phyloP scores from a whole-genome alignment of 345 rosid genomes.

The Melaleuca quinquenervia region DNA sequence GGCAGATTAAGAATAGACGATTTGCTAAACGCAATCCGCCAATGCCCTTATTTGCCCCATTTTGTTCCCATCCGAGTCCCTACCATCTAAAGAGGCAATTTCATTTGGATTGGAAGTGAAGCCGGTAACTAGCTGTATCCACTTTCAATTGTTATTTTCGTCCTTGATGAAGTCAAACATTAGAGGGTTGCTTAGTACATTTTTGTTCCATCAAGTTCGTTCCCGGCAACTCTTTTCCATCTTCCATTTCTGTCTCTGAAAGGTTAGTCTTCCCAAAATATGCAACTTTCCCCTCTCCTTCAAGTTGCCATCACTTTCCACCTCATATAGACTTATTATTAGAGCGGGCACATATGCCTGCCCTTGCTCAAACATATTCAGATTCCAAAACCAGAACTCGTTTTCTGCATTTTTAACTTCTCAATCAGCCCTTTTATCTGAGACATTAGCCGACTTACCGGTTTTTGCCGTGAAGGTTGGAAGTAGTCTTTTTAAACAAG shows the following conservation, averaged over 20 bases:
- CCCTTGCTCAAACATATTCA: not conserved
- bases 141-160: not conserved
- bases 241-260: not conserved
- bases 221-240: not conserved
- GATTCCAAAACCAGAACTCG: not conserved
- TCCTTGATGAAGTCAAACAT: not conserved
- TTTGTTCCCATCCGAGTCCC: not conserved
- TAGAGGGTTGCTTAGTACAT: not conserved
- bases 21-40: not conserved
- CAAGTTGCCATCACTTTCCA: not conserved
- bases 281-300: not conserved
- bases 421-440: not conserved
- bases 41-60: not conserved
- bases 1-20: not conserved
- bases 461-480: not conserved
- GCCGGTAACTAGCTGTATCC: not conserved
- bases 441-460: not conserved
- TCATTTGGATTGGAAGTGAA: not conserved
- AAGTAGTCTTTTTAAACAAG: not conserved
- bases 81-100: not conserved
- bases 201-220: not conserved
- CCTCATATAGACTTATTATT: not conserved
- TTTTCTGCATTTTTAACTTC: not conserved
- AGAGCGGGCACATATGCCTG: not conserved
- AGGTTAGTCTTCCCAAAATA: not conserved